Evolutionary conservation across 2,329 filamentous ascomycete genomes (phyloP).

Genomic region (Nothomitra cinnamomea): DNA sequence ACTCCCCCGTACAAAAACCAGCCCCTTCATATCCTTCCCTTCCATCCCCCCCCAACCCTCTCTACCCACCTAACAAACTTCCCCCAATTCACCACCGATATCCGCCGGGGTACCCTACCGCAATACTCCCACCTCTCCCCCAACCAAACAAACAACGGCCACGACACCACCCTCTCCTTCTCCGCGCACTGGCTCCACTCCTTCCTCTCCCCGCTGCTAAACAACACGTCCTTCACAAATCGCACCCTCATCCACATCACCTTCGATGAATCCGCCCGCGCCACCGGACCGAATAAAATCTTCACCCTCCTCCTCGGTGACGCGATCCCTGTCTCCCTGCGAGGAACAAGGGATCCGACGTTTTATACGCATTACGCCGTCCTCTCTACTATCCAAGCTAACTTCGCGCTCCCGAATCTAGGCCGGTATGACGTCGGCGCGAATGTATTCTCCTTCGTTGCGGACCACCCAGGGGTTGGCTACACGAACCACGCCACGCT

Average conservation of each 20-base stretch:
- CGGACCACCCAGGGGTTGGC: constrained; percentile 30
- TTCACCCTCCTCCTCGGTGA: constrained; percentile 58
- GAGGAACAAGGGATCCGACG: constrained; percentile 49
- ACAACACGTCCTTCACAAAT: constrained; percentile 53
- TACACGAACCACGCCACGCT: background rate
- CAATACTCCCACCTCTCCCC: constrained; percentile 58
- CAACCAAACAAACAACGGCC: constrained; percentile 61
- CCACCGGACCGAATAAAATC: constrained; percentile 49
- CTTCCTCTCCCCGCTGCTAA: constrained; percentile 55
- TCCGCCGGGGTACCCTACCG: constrained; percentile 44
- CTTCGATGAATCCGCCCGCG: constrained; percentile 64
- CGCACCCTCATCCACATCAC: constrained; percentile 59
- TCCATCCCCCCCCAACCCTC: constrained; percentile 31
- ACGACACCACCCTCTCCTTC: constrained; percentile 53
- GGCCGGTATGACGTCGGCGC: constrained; percentile 57
- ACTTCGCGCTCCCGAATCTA: constrained; percentile 53
- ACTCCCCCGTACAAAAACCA: background rate
- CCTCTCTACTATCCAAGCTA: constrained; percentile 48
- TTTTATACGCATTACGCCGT: constrained; percentile 62
- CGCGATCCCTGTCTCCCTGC: constrained; percentile 45
- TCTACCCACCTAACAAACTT: constrained; percentile 59
- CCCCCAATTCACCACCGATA: constrained; percentile 49
- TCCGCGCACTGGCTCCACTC: constrained; percentile 49
- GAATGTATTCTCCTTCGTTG: constrained; percentile 49
- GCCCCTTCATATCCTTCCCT: constrained; percentile 48